These are phyloP conservation scores for Amanita pallidorosea DNA, from an alignment of 768 basidiomycete species.

Conservation along the genomic window DNA sequence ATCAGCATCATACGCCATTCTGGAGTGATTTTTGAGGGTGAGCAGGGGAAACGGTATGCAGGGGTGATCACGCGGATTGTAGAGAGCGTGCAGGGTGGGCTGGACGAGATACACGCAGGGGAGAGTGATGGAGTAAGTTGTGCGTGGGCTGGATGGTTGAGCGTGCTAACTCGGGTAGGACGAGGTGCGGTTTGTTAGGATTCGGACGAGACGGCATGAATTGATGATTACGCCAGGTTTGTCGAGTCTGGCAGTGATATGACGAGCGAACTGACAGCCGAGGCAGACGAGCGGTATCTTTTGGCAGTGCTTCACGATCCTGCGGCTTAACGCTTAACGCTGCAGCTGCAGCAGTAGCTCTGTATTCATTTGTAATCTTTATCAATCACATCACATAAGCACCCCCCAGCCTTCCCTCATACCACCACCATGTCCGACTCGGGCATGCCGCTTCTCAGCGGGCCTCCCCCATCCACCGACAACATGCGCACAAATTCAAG, in stretches of 20 bases:
- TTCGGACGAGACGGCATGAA: conserved; percentile 86
- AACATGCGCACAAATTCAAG: conserved; percentile 16
- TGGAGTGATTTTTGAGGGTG: conserved; percentile 79
- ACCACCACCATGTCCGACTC: conserved; percentile 4
- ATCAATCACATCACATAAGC: neutral
- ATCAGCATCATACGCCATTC: conserved; percentile 77
- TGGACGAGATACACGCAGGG: conserved; percentile 61
- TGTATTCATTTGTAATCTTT: neutral
- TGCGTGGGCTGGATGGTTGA: neutral
- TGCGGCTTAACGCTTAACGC: conserved; percentile 27
- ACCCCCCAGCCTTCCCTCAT: neutral
- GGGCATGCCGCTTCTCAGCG: conserved; percentile 65
- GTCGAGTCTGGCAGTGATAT: conserved; percentile 11
- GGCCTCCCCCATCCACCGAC: conserved; percentile 36
- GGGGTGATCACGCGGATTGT: conserved; percentile 65
- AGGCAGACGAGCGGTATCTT: conserved; percentile 67
- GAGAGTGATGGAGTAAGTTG: conserved; percentile 15
- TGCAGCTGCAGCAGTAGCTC: too few relatives aligned
- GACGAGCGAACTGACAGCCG: neutral
- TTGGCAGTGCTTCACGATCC: conserved; percentile 82
- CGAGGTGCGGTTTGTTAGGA: conserved; percentile 79
- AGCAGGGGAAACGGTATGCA: conserved; percentile 71
- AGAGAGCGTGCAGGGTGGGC: conserved; percentile 62
- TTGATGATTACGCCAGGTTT: conserved; percentile 90
- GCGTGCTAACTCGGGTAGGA: conserved; percentile 37